A percentile compares a stretch with the other conserved stretches of the same genome.
These are phyloP conservation scores for Penicillium sp. DNA, from an alignment of 2,329 filamentous ascomycete genomes.

Conservation along the genomic window DNA sequence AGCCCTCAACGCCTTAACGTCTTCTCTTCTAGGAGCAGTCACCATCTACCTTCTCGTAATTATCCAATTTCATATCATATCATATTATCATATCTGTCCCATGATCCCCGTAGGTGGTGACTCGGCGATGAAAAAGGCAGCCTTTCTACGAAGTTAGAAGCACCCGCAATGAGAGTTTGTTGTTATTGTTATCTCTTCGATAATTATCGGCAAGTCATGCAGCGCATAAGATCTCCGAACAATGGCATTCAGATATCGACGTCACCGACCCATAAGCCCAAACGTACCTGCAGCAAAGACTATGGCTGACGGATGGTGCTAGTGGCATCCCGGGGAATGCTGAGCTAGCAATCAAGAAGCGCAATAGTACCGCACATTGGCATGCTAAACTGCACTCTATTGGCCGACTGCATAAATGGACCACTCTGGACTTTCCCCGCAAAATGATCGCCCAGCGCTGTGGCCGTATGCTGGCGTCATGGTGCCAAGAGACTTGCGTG, in stretches of 20 bases:
- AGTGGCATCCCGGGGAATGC: constrained; percentile 11
- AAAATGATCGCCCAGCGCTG: constrained; percentile 9
- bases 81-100: not conserved
- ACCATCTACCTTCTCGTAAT: not conserved
- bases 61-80: not conserved
- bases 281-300: constrained; percentile 2
- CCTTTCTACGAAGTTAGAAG: not conserved
- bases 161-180: not conserved
- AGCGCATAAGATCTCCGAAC: not conserved
- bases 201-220: not conserved
- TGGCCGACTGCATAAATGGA: constrained; percentile 9
- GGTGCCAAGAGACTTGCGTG: constrained; percentile 14
- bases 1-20: not conserved
- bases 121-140: not conserved
- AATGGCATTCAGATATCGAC: constrained; percentile 2
- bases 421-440: constrained; percentile 13
- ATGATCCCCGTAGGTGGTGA: not conserved
- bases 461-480: constrained; percentile 1
- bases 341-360: not conserved
- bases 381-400: constrained; percentile 7
- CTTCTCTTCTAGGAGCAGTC: not conserved
- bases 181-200: not conserved
- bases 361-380: constrained; percentile 1
- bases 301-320: constrained; percentile 6
- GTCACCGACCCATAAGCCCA: not conserved